Evolutionary conservation across 495 filamentous ascomycete species (phyloP), one percentile per base, ranked within the genome.

Genomic region (Aspergillus nanangensis): DNA sequence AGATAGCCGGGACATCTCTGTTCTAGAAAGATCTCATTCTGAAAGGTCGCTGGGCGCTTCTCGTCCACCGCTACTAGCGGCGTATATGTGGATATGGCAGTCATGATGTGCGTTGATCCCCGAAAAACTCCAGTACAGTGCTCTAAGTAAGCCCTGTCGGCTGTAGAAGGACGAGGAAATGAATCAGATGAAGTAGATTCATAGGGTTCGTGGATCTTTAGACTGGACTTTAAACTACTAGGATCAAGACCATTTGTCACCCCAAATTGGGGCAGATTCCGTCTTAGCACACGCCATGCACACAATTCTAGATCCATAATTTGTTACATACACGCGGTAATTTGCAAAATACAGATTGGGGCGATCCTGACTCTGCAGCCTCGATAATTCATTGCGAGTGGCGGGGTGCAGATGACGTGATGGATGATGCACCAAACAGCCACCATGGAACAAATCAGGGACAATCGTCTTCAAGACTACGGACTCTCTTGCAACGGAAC

Each of bases 321-420:
- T 5, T 29, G 5, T 29, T 11, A 29, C 33, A 27, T 18, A 9
- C 14, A 4, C n/a, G 19, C 7, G 25, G 43, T 45, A 45, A 17
- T 45, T 45, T 45, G 33, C 11, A 45, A 45, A 38, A 4, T 15
- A 13, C 27, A 23, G 5, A 21, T 13, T 24, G 20, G 18, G n/a
- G n/a, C n/a, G n/a, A n/a, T n/a, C n/a, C n/a, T n/a, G n/a, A n/a
- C 25, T 46, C 33, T 15, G n/a, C 18, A 23, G 11, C 25, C 25
- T 38, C 36, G 21, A 25, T 29, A 31, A 31, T 38, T 18, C 21
- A 62, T 70, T 65, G 65, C 61, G 55, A 56, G 67, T 61, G 52
- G 65, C 63, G 67, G 67, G 63, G 65, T 51, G 44, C 11, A 23
- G 33, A 70, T 70, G 63, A 54, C 65, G 67, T 69, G 67, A 63